A percentile compares a stretch with the other conserved stretches of the same genome.
Evolutionary conservation across 164 flowering plant genomes (phyloP).

Genomic region (Nelumbo lutea): DNA sequence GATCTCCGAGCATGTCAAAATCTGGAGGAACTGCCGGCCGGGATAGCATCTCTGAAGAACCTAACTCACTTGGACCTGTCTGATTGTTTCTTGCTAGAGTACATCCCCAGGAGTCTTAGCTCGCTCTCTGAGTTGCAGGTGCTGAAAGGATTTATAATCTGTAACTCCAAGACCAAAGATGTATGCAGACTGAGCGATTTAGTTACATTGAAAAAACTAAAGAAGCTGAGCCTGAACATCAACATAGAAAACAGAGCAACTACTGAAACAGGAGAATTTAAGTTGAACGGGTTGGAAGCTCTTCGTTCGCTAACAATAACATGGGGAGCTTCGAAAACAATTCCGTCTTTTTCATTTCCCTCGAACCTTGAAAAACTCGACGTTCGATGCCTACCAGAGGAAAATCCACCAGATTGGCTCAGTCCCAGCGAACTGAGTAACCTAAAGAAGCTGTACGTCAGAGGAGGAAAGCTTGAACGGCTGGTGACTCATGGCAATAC

Average conservation of each 20-base stretch:
- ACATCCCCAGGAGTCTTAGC: conserved; percentile 30
- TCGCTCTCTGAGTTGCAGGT: conserved; percentile 29
- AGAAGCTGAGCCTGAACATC: conserved; percentile 26
- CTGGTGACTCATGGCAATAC: not conserved
- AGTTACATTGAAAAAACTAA: conserved; percentile 13
- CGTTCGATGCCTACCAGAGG: conserved; percentile 23
- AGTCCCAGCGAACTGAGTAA: not conserved
- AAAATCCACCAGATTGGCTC: conserved; percentile 23
- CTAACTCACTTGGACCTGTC: conserved; percentile 24
- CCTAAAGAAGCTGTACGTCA: conserved; percentile 31
- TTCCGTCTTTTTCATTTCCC: conserved; percentile 2
- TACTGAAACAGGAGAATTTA: not conserved
- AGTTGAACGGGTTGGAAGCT: not conserved
- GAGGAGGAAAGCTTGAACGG: conserved; percentile 27
- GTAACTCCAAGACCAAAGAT: not conserved
- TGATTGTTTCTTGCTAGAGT: conserved; percentile 23
- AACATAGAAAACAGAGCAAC: not conserved
- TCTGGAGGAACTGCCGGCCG: conserved; percentile 25
- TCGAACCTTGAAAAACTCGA: conserved; percentile 27
- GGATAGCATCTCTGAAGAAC: too few relatives aligned
- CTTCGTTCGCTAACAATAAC: conserved; percentile 21
- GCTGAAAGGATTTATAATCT: conserved; percentile 48
- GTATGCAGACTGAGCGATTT: conserved; percentile 24
- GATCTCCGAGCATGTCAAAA: conserved; percentile 42
- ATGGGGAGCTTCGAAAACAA: conserved; percentile 23